Evolutionary conservation across 2,329 filamentous ascomycete genomes (phyloP).

Genomic region (Myriosclerotinia scirpicola): DNA sequence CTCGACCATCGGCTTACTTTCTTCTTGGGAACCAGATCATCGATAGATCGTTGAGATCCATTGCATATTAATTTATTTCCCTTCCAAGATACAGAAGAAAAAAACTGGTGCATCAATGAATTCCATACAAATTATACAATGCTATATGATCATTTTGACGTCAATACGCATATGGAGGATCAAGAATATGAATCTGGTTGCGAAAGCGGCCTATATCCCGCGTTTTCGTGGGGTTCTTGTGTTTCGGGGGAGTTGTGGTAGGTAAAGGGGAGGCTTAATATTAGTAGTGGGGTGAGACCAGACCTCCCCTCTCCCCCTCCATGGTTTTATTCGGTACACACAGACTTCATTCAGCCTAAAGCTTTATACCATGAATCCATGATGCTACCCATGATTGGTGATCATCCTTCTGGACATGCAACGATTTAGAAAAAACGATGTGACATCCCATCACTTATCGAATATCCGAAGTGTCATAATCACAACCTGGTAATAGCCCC

Average conservation of each 20-base stretch:
- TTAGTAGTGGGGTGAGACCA: constrained; percentile 2
- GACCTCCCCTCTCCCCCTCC: background rate
- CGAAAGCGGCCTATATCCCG: constrained; percentile 17
- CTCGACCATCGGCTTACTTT: constrained; percentile 1
- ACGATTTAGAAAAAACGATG: background rate
- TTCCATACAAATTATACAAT: background rate
- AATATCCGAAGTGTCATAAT: background rate
- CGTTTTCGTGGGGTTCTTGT: constrained; percentile 16
- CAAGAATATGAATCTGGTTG: constrained; percentile 6
- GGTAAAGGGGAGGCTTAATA: background rate
- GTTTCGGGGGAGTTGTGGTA: background rate
- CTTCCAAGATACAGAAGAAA: background rate
- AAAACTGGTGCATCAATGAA: background rate
- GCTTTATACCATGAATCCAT: constrained; percentile 12
- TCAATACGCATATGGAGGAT: constrained; percentile 1
- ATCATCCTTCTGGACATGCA: constrained; percentile 15
- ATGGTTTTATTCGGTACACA: constrained; percentile 10
- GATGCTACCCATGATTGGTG: constrained; percentile 14
- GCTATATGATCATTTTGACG: constrained; percentile 6
- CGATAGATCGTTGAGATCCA: background rate
- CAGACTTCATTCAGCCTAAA: constrained; percentile 24
- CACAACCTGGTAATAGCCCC: background rate
- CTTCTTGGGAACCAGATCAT: constrained; percentile 13
- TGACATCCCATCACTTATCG: constrained; percentile 10
- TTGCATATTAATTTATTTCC: background rate